Conservation (phyloP, 1,284 basidiomycete species). For the Marasmius tenuissimus region DNA sequence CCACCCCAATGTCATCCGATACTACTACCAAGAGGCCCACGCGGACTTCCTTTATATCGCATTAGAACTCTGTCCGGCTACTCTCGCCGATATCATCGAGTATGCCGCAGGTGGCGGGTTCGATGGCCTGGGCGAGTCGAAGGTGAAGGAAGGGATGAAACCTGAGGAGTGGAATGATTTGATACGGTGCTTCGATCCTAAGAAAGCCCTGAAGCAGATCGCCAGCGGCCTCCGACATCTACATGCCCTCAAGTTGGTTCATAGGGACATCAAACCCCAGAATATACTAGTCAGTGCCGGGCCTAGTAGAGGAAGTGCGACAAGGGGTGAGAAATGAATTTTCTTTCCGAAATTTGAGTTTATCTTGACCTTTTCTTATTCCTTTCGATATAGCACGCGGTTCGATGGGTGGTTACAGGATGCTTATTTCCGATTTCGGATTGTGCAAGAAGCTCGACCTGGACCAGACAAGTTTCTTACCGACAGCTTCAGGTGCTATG, state of each 20-base stretch:
- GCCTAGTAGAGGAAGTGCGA: constrained; percentile 51
- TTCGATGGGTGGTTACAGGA: constrained; percentile 54
- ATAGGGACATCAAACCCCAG: constrained; percentile 98
- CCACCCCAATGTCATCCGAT: constrained; percentile 97
- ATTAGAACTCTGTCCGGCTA: constrained; percentile 94
- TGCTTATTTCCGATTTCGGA: constrained; percentile 96
- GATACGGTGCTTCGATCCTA: constrained; percentile 56
- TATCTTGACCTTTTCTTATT: background rate
- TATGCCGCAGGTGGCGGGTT: background rate
- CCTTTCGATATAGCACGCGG: constrained; percentile 1
- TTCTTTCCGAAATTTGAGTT: background rate
- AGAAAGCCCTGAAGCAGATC: constrained; percentile 87
- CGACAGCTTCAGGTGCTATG: constrained; percentile 78
- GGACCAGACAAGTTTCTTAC: constrained; percentile 91
- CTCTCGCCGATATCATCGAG: constrained; percentile 92
- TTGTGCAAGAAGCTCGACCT: constrained; percentile 90
- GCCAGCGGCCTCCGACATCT: constrained; percentile 87
- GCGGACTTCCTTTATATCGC: constrained; percentile 97
- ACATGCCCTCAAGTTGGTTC: constrained; percentile 94
- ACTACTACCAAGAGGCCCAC: constrained; percentile 95
- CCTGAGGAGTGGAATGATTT: constrained; percentile 6
- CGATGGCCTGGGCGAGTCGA: background rate
- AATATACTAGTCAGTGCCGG: constrained; percentile 88
- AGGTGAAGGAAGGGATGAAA: constrained; percentile 8
- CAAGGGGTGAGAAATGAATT: constrained; percentile 3